Conservation (phyloP, 768 basidiomycete genomes). For the Serpula lacrymans region DNA sequence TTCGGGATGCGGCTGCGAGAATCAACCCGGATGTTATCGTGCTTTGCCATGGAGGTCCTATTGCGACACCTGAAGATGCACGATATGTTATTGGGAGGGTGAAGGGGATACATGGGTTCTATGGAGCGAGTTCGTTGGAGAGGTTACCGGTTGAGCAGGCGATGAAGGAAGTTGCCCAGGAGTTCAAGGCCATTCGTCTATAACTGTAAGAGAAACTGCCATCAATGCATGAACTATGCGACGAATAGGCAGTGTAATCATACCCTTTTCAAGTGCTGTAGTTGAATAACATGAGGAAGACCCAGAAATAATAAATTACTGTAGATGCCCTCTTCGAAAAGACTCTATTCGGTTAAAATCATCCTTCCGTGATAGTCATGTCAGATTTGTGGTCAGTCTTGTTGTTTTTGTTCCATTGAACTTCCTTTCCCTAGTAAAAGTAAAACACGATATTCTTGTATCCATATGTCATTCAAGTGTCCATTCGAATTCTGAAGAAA, state of each 20-base stretch:
- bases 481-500: no score
- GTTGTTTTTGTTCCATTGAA: no score
- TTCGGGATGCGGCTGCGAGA: slow-evolving; percentile 13
- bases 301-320: no score
- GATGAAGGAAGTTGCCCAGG: slow-evolving; percentile 14
- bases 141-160: slow-evolving; percentile 21
- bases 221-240: not conserved
- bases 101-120: slow-evolving; percentile 20
- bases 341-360: no score
- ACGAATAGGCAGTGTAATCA: not conserved
- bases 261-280: no score
- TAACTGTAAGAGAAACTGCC: not conserved
- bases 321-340: no score
- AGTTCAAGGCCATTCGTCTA: slow-evolving; percentile 21
- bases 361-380: no score
- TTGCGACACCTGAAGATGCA: slow-evolving; percentile 21
- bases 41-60: slow-evolving; percentile 22
- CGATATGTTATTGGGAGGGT: slow-evolving; percentile 15
- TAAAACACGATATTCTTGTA: no score
- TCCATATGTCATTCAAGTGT: no score
- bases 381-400: no score
- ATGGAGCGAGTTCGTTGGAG: slow-evolving; percentile 25
- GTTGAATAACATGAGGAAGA: no score
- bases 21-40: slow-evolving; percentile 17
- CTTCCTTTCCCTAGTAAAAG: no score